Base-by-base conservation (phyloP, 768 basidiomycete genomes). In the Mycena olivaceomarginata region DNA sequence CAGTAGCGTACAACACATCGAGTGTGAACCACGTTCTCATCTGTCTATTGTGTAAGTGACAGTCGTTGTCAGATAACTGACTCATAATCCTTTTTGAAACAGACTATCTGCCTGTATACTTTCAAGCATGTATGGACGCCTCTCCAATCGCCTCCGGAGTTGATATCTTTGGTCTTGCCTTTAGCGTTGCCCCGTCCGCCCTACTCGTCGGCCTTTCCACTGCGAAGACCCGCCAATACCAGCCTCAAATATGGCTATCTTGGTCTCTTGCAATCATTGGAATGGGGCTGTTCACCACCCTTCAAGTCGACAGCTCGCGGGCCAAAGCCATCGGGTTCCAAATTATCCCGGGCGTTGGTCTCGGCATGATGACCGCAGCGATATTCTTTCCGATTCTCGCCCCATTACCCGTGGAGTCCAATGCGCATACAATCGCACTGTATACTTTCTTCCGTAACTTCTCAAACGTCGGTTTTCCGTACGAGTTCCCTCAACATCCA, bases 101-200 rank as follows among this genome's bases (percentile, higher is more conserved):
- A 86, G 87, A 87, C 75, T 89, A 87, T 75, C 78, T 87, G 5
- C 88, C 88, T 3, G 85, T 88, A 11, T 90, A 86, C 79, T 89
- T 88, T 76, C 89, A 90, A 77, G 88, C 88, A 1, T 86, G 84
- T 75, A 84, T 84, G 70, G 83, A 80, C 9, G 80, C 83, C 15
- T 84, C 84, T 5, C 83, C 90, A 0, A 78, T 85, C n/a, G 67
- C 37, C 2, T 85, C 63, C 15, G 43, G 86, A n/a, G 80, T 86
- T 22, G 83, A 85, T 57, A 25, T 84, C 22, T 83, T 88, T 73
- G 80, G 80, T 4, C 67, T 76, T 20, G 72, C 69, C 2, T 67
- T 78, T 43, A 70, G 67, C 43, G 57, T 79, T n/a, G 78, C 70
- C 5, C 78, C 75, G 1, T 45, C 62, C 10, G 59, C 85, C 0